These are phyloP conservation scores for Cenchrus americanus DNA, from an alignment of 176 grass and related monocot species.

Conservation along the genomic window DNA sequence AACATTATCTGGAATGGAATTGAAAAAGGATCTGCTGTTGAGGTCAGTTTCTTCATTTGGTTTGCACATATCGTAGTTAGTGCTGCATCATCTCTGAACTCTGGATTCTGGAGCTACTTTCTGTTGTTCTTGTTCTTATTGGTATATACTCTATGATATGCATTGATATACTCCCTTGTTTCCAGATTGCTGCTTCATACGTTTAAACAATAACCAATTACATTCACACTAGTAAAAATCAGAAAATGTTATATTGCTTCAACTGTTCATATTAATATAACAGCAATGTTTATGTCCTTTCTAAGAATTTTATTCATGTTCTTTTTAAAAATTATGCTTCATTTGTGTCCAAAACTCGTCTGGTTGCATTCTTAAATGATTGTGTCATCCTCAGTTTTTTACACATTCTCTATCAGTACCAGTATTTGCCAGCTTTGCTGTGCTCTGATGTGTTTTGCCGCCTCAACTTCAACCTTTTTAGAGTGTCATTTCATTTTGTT, in stretches of 20 bases:
- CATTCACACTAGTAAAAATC: neutral
- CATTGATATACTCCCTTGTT: neutral
- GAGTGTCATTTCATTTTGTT: conserved; percentile 36
- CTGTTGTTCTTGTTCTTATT: conserved; percentile 8
- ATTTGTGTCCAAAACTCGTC: conserved; percentile 9
- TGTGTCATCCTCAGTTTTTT: neutral
- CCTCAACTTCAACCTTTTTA: neutral
- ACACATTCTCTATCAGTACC: neutral
- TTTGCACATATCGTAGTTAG: neutral
- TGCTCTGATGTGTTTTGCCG: neutral
- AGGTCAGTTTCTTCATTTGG: conserved; percentile 58
- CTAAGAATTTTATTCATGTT: neutral
- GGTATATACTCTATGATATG: neutral
- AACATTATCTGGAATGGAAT: conserved; percentile 67
- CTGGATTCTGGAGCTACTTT: conserved; percentile 1
- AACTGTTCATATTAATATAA: neutral
- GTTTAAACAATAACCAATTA: neutral
- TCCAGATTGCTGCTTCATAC: neutral
- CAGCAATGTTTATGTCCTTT: neutral
- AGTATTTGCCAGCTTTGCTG: conserved; percentile 10
- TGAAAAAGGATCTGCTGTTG: conserved; percentile 76
- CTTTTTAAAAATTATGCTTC: neutral
- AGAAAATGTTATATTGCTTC: conserved; percentile 15
- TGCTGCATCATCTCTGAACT: neutral
- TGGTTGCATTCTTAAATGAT: neutral